These are phyloP conservation scores for Fraxinus paxiana DNA, from an alignment of 305 asterid species.

Conservation along the genomic window DNA sequence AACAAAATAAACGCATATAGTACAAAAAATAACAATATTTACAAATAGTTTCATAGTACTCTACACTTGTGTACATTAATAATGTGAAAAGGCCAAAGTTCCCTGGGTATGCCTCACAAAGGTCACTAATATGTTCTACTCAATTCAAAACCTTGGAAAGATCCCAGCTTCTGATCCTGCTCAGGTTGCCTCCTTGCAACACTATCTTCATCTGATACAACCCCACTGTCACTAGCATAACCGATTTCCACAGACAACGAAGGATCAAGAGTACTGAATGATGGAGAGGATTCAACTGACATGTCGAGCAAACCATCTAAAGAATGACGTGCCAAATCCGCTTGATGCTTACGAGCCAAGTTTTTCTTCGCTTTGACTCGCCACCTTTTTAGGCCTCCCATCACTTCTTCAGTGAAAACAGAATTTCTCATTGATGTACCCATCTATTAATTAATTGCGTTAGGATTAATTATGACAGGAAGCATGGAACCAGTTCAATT, in stretches of 20 bases:
- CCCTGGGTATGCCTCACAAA: neutral
- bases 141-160: conserved; percentile 43
- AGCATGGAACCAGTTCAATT: neutral
- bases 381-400: conserved; percentile 56
- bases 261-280: conserved; percentile 37
- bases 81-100: neutral
- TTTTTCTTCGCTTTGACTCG: conserved; percentile 49
- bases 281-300: conserved; percentile 39
- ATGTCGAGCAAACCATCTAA: conserved; percentile 32
- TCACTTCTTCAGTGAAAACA: conserved; percentile 51
- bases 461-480: neutral
- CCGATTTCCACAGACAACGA: conserved; percentile 36
- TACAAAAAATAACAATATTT: neutral
- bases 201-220: conserved; percentile 25
- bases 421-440: conserved; percentile 55
- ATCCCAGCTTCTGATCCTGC: conserved; percentile 26
- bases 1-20: neutral
- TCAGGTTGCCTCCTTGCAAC: conserved; percentile 18
- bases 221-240: conserved; percentile 24
- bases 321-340: conserved; percentile 24
- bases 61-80: neutral
- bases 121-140: conserved; percentile 14
- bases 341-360: conserved; percentile 31
- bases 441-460: conserved; percentile 37
- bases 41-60: neutral